These are phyloP conservation scores for Quillaja saponaria DNA, from an alignment of 306 rosid species.

Conservation along the genomic window DNA sequence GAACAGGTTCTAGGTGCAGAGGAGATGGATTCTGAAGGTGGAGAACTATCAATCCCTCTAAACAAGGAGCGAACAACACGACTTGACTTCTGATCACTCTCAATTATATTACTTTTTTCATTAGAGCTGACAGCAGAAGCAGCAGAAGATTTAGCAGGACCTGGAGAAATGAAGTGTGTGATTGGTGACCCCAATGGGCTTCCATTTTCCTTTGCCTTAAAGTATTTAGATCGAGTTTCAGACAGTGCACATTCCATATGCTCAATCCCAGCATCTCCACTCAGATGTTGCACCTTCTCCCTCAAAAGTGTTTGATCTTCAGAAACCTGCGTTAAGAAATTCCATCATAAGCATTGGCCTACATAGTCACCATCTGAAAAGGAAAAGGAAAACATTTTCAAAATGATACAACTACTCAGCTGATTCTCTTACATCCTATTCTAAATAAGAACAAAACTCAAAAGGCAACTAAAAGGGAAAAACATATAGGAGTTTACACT, in stretches of 20 bases:
- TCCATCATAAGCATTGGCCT: neutral
- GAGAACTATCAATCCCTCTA: slow-evolving; percentile 46
- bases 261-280: slow-evolving; percentile 90
- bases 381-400: neutral
- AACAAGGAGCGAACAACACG: slow-evolving; percentile 80
- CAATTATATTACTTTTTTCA: slow-evolving; percentile 37
- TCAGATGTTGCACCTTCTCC: slow-evolving; percentile 77
- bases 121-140: slow-evolving; percentile 37
- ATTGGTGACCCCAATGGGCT: slow-evolving; percentile 44
- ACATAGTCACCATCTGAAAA: neutral
- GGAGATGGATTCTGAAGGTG: slow-evolving; percentile 28
- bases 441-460: too few species aligned
- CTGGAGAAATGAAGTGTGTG: slow-evolving; percentile 40
- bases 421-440: too few species aligned
- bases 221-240: slow-evolving; percentile 77
- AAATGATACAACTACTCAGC: neutral
- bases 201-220: slow-evolving; percentile 51
- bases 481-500: too few species aligned
- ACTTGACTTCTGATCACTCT: slow-evolving; percentile 36
- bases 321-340: slow-evolving; percentile 53
- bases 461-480: slow-evolving; percentile 18
- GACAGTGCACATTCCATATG: slow-evolving; percentile 80
- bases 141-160: slow-evolving; percentile 35
- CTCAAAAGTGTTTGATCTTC: slow-evolving; percentile 78
- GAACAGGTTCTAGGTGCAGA: slow-evolving; percentile 41